These are phyloP conservation scores for Aspergillus alliaceus DNA, from an alignment of 2,329 filamentous ascomycete species.

Conservation along the genomic window DNA sequence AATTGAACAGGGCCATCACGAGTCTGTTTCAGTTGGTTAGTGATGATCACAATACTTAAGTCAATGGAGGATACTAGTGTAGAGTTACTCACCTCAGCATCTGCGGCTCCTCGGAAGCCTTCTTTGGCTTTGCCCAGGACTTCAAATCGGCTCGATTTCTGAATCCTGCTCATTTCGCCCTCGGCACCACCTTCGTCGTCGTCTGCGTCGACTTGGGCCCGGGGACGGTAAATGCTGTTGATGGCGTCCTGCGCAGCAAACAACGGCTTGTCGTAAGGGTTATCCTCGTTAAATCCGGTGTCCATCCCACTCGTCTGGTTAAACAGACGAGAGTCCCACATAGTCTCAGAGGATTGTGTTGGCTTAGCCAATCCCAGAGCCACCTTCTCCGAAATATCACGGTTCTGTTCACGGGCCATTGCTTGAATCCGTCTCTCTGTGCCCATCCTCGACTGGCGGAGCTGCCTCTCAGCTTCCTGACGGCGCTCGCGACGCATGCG, in stretches of 20 bases:
- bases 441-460: conserved; percentile 93
- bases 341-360: conserved; percentile 84
- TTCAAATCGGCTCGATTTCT: conserved; percentile 83
- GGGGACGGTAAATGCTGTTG: conserved; percentile 87
- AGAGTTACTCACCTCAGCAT: conserved; percentile 67
- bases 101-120: conserved; percentile 80
- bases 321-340: conserved; percentile 96
- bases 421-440: conserved; percentile 87
- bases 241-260: conserved; percentile 96
- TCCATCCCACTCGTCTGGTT: conserved; percentile 92
- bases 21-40: conserved; percentile 47
- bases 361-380: conserved; percentile 93
- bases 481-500: conserved; percentile 73
- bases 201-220: conserved; percentile 69
- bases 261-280: conserved; percentile 93
- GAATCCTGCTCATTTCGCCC: conserved; percentile 81
- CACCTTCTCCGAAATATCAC: conserved; percentile 96
- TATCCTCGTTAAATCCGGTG: conserved; percentile 93
- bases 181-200: conserved; percentile 79
- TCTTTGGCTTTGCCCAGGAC: conserved; percentile 78
- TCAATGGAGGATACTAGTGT: conserved; percentile 4
- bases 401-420: conserved; percentile 91
- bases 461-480: conserved; percentile 81
- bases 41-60: not conserved
- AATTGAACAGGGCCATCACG: conserved; percentile 94